Conservation (phyloP, 2,329 filamentous ascomycete genomes). For the Ophioceras dolichostomum region DNA sequence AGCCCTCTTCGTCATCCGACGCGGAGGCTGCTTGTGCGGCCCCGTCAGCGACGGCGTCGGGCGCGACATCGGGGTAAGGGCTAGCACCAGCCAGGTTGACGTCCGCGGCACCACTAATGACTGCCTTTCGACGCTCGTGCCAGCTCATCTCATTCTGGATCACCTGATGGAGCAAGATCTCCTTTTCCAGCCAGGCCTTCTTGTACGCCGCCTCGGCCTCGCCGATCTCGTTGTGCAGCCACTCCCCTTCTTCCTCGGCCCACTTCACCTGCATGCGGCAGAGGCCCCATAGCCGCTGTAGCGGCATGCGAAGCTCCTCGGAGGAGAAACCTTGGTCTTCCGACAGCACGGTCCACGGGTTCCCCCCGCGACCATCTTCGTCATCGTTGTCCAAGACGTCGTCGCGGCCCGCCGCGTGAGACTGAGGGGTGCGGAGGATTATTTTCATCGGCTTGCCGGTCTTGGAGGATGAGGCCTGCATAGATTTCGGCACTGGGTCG, state of each 20-base stretch:
- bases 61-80: too few relatives aligned
- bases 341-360: slow-evolving; percentile 44
- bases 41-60: slow-evolving; percentile 1
- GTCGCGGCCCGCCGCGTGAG: slow-evolving; percentile 43
- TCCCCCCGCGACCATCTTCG: slow-evolving; percentile 41
- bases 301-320: slow-evolving; percentile 49
- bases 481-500: slow-evolving; percentile 61
- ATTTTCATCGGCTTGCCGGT: slow-evolving; percentile 44
- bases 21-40: too few relatives aligned
- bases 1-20: too few relatives aligned
- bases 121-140: slow-evolving; percentile 43
- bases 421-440: slow-evolving; percentile 49
- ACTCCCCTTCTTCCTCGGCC: slow-evolving; percentile 55
- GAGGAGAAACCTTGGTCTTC: slow-evolving; percentile 50
- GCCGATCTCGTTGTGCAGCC: slow-evolving; percentile 52
- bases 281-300: slow-evolving; percentile 51
- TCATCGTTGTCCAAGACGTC: slow-evolving; percentile 24
- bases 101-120: slow-evolving; percentile 36
- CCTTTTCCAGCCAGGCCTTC: slow-evolving; percentile 69
- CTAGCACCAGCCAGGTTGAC: slow-evolving; percentile 16
- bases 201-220: slow-evolving; percentile 53
- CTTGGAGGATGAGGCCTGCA: slow-evolving; percentile 34
- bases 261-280: slow-evolving; percentile 61
- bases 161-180: slow-evolving; percentile 63
- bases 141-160: slow-evolving; percentile 55